These are phyloP conservation scores for Thelonectria rubi DNA, from an alignment of 2,329 filamentous ascomycete genomes.

Conservation along the genomic window DNA sequence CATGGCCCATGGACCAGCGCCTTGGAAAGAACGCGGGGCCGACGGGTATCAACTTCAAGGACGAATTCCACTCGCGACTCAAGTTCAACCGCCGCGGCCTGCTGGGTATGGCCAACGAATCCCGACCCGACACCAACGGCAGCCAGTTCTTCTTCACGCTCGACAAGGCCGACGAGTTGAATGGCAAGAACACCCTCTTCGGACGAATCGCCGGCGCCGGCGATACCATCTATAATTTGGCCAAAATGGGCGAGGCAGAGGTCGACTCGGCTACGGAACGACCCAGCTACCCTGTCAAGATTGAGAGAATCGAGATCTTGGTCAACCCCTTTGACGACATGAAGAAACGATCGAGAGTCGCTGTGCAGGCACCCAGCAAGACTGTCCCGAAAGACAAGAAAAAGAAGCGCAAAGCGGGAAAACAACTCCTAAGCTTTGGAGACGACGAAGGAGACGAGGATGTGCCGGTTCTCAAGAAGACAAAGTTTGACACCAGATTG, in stretches of 20 bases:
- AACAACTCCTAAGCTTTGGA: constrained; percentile 81
- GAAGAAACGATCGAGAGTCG: constrained; percentile 71
- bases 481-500: constrained; percentile 81
- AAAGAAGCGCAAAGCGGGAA: constrained; percentile 78
- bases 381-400: constrained; percentile 63
- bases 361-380: constrained; percentile 56
- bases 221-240: constrained; percentile 94
- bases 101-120: constrained; percentile 95
- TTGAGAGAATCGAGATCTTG: constrained; percentile 77
- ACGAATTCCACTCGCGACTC: constrained; percentile 91
- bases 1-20: constrained; percentile 73
- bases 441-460: constrained; percentile 68
- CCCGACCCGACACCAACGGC: constrained; percentile 80
- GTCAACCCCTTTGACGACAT: constrained; percentile 86
- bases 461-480: constrained; percentile 73
- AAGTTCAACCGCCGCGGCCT: constrained; percentile 93
- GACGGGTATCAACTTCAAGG: constrained; percentile 70
- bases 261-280: constrained; percentile 80
- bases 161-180: constrained; percentile 83
- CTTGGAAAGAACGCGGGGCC: constrained; percentile 68
- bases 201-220: constrained; percentile 89
- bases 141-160: constrained; percentile 98
- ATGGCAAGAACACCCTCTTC: constrained; percentile 92
- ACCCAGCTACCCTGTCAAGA: constrained; percentile 85
- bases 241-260: constrained; percentile 92